Evolutionary conservation across 2,329 filamentous ascomycete genomes (phyloP), one percentile per base, ranked within the genome.

Genomic region (Fusarium duplospermum): DNA sequence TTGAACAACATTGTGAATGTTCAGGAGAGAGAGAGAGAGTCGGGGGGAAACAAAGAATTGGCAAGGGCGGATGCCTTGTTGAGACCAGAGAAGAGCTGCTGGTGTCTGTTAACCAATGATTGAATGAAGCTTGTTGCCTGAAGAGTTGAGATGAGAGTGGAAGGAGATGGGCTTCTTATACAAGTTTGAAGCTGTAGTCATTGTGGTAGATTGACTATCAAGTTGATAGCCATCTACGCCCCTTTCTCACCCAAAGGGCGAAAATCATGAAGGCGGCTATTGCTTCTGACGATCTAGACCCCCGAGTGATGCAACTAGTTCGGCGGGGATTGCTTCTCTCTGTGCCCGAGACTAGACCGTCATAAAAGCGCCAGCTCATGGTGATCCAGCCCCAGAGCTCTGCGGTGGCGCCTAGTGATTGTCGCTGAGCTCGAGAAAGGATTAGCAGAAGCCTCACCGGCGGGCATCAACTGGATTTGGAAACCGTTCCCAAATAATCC

Each of bases 91-190:
- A 29, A 52, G 16, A 52, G 47, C 24, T 52, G 47, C 54, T 24
- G 54, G 54, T 38, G 22, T 36, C 22, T 57, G 52, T 29, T 57
- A 57, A 35, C 31, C 54, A 58, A 58, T 58, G 33, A 36, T 58
- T 38, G 54, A 58, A 58, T 35, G 54, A 58, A 58, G 54, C 54
- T 58, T 58, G 54, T 36, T 58, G 54, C 54, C 54, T 58, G 54
- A 58, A 36, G 54, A 58, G 33, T 58, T 27, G 33, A 58, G 33
- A 24, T 36, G 33, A 58, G 54, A 14, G 33, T 13, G 8, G 54
- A 24, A 36, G 22, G 16, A 58, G 31, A 24, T 18, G 33, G 20
- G 22, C 31, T 35, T 36, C 31, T 58, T 58, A 58, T 58, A 58
- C 31, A 38, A 38, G 22, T 36, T n/a, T 22, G 20, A 58, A 13